phyloP scores from a whole-genome alignment of 2,329 filamentous ascomycete genomes.

The Hypoxylon sp. region DNA sequence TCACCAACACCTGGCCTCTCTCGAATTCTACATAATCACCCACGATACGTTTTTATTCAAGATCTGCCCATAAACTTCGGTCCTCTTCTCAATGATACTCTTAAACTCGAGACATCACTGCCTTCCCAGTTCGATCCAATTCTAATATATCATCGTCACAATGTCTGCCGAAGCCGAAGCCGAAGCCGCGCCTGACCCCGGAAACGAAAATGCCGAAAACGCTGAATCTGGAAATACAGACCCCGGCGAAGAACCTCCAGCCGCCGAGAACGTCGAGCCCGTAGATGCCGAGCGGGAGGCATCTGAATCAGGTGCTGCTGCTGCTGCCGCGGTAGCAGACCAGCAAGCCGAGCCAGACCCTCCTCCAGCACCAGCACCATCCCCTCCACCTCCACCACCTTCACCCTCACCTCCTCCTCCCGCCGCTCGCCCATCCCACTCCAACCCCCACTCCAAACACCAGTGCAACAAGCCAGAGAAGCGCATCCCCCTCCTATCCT shows the following conservation, averaged over 20 bases:
- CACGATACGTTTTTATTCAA: no score
- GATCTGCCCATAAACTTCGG: background rate
- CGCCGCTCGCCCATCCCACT: background rate
- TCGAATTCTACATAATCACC: background rate
- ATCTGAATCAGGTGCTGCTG: no score
- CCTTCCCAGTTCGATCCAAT: background rate
- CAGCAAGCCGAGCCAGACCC: background rate
- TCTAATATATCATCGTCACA: background rate
- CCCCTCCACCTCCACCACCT: background rate
- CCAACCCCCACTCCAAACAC: background rate
- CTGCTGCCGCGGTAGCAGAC: no score
- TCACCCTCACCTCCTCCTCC: background rate
- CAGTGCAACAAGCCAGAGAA: slow-evolving; percentile 2
- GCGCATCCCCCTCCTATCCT: slow-evolving; percentile 21
- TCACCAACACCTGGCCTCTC: background rate
- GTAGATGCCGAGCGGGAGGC: background rate
- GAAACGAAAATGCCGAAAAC: background rate
- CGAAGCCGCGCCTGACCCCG: background rate
- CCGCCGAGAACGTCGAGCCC: background rate
- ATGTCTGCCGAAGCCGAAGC: slow-evolving; percentile 4
- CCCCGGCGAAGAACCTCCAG: background rate
- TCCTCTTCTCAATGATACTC: background rate
- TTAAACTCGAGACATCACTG: no score
- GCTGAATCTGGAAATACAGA: background rate
- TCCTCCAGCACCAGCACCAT: background rate